Conservation (phyloP, 768 basidiomycete species). For the Mrakia hoshinonis region DNA sequence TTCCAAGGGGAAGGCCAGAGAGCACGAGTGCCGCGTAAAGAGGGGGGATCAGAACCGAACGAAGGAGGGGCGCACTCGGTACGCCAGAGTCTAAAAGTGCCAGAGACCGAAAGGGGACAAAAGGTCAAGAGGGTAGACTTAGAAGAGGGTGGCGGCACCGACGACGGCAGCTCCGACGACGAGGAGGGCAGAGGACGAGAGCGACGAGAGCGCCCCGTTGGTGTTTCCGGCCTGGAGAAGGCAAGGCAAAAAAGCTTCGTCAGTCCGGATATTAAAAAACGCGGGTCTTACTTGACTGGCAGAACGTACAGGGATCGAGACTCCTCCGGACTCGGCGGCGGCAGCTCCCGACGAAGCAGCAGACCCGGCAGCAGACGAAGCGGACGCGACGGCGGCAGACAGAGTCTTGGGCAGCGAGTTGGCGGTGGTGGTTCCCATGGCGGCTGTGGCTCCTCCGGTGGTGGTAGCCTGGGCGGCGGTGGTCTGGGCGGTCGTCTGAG, state of each 20-base stretch:
- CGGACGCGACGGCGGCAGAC: not conserved
- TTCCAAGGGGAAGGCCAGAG: too few relatives aligned
- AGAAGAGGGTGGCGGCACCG: not conserved
- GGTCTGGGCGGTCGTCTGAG: conserved; percentile 33
- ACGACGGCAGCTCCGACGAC: not conserved
- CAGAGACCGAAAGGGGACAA: not conserved
- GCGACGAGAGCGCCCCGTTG: not conserved
- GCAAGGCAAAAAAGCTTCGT: not conserved
- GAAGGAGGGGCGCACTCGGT: too few relatives aligned
- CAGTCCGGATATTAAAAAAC: too few relatives aligned
- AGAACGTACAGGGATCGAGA: conserved; percentile 4
- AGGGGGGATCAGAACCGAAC: too few relatives aligned
- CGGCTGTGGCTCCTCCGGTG: too few relatives aligned
- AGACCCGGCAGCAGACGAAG: not conserved
- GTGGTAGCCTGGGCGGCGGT: conserved; percentile 40
- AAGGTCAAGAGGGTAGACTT: not conserved
- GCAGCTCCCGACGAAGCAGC: not conserved
- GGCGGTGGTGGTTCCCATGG: conserved; percentile 36
- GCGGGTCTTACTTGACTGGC: too few relatives aligned
- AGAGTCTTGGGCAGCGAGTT: not conserved
- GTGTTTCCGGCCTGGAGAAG: not conserved
- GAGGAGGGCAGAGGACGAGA: not conserved
- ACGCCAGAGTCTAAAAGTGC: not conserved
- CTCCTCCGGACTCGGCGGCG: not conserved
- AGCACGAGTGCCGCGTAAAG: too few relatives aligned